These are phyloP conservation scores for Fusarium sublunatum DNA, from an alignment of 2,329 filamentous ascomycete species.

Conservation along the genomic window DNA sequence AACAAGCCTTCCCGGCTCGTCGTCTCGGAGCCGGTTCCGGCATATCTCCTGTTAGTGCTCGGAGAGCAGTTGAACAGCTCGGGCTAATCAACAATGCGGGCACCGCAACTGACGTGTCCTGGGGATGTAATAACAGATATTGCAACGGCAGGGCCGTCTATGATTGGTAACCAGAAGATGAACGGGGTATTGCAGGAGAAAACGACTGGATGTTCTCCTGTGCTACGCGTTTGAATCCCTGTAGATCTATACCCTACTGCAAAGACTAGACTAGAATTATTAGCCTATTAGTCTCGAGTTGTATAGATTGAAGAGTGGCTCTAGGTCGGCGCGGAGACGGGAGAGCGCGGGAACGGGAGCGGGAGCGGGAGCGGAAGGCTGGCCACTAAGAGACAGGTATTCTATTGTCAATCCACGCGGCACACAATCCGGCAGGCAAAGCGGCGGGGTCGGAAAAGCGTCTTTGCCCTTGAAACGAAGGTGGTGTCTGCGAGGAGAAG, in stretches of 20 bases:
- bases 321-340: conserved; percentile 3
- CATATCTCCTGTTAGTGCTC: conserved; percentile 9
- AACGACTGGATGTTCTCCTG: conserved; percentile 3
- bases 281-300: conserved; percentile 5
- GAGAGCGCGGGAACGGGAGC: conserved; percentile 8
- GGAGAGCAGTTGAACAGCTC: not conserved
- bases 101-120: not conserved
- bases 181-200: conserved; percentile 9
- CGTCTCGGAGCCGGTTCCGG: conserved; percentile 55
- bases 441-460: conserved; percentile 22
- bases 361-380: conserved; percentile 22
- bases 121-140: not conserved
- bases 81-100: not conserved
- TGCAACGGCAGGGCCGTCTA: conserved; percentile 3
- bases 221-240: conserved; percentile 7
- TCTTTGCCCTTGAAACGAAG: not conserved
- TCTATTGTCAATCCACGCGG: conserved; percentile 11
- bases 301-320: conserved; percentile 27
- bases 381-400: not conserved
- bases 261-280: conserved; percentile 18
- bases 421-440: conserved; percentile 23
- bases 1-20: conserved; percentile 64
- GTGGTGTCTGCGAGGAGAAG: conserved; percentile 7
- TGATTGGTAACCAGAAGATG: conserved; percentile 1
- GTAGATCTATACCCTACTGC: conserved; percentile 21